Evolutionary conservation across 805 yeast genomes (phyloP).

Genomic region (Candida xyloterini): DNA sequence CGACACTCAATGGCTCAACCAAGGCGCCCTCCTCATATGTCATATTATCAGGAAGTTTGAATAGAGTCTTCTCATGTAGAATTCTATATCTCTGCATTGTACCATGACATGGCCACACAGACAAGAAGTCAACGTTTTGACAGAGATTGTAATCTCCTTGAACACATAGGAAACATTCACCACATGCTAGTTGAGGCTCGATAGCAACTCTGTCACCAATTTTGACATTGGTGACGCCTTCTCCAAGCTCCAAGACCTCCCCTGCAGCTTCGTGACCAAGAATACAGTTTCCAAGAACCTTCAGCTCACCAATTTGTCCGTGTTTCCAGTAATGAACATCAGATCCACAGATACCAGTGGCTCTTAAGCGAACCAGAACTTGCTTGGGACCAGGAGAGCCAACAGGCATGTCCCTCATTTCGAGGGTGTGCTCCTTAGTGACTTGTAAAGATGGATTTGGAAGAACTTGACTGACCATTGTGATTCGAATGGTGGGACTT

Average conservation of each 20-base stretch:
- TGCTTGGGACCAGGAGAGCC: slow-evolving; percentile 34
- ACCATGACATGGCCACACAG: slow-evolving; percentile 39
- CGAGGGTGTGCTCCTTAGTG: slow-evolving; percentile 19
- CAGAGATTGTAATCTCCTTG: slow-evolving; percentile 42
- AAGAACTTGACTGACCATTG: neutral
- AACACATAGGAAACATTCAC: slow-evolving; percentile 36
- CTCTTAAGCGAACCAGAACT: slow-evolving; percentile 57
- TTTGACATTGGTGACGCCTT: slow-evolving; percentile 41
- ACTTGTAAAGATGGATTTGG: slow-evolving; percentile 22
- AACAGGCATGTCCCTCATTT: slow-evolving; percentile 19
- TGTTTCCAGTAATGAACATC: slow-evolving; percentile 68
- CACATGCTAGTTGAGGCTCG: slow-evolving; percentile 56
- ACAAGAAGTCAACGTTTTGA: slow-evolving; percentile 36
- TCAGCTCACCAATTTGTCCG: slow-evolving; percentile 57
- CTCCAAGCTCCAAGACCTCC: slow-evolving; percentile 46
- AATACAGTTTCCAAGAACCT: slow-evolving; percentile 34
- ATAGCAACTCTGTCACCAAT: slow-evolving; percentile 48
- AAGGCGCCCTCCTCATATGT: slow-evolving; percentile 52
- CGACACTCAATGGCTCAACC: slow-evolving; percentile 56
- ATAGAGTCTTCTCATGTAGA: slow-evolving; percentile 34
- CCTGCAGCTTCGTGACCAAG: slow-evolving; percentile 47
- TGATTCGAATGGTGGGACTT: neutral
- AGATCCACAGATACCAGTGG: slow-evolving; percentile 77
- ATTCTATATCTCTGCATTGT: slow-evolving; percentile 38
- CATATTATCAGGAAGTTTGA: slow-evolving; percentile 41